Conservation (phyloP, 202 grass and related monocot genomes). For the Setaria italica region DNA sequence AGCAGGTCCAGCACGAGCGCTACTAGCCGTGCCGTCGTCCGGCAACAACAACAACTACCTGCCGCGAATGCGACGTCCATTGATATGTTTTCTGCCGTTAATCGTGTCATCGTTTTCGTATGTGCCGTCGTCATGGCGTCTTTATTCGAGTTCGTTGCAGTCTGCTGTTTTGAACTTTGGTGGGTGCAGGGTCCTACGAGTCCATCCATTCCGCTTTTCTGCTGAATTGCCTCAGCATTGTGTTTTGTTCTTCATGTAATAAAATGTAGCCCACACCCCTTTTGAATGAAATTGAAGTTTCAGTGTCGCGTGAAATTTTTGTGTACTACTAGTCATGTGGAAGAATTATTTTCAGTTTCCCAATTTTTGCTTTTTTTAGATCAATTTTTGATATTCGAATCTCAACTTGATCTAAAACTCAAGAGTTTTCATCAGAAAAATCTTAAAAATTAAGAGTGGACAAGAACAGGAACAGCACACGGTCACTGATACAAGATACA, state of each 20-base stretch:
- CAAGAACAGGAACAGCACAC: not conserved
- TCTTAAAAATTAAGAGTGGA: not conserved
- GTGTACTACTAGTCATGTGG: too few species aligned
- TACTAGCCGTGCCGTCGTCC: not conserved
- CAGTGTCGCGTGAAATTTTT: not conserved
- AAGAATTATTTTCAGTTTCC: not conserved
- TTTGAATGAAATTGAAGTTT: constrained; percentile 13
- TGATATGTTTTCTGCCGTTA: not conserved
- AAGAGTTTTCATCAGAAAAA: not conserved
- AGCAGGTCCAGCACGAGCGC: not conserved
- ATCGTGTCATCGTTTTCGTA: not conserved
- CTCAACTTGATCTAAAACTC: not conserved
- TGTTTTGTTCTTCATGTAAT: constrained; percentile 31
- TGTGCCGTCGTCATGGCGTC: not conserved
- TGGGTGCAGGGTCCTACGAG: not conserved
- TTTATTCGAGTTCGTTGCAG: not conserved
- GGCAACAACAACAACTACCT: not conserved
- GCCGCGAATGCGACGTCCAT: too few species aligned
- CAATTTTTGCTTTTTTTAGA: too few species aligned
- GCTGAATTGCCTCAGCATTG: not conserved
- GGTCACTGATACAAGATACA: not conserved
- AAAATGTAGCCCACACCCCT: constrained; percentile 34
- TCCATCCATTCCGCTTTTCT: not conserved
- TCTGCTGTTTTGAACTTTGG: not conserved
- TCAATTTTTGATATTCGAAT: not conserved